These are phyloP conservation scores for Periconia sp. DNA, from an alignment of 2,329 filamentous ascomycete species.

Conservation along the genomic window DNA sequence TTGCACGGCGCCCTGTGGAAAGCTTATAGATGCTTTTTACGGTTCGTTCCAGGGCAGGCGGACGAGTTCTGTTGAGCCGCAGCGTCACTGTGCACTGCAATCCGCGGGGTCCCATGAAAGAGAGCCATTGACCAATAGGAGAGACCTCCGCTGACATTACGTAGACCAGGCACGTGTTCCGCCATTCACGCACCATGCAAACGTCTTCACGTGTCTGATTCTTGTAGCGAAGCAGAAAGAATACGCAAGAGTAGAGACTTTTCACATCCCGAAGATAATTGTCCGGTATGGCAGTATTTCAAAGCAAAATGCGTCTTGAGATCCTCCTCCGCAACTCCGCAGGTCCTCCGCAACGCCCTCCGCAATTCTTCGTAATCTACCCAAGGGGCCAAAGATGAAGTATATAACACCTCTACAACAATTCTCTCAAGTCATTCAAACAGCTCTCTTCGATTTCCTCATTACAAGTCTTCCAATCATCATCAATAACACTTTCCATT, in stretches of 20 bases:
- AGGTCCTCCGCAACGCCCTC: slow-evolving; percentile 18
- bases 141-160: too few relatives aligned
- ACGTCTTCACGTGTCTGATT: too few relatives aligned
- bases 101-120: too few relatives aligned
- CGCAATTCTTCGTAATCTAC: slow-evolving; percentile 12
- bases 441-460: background rate
- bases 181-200: too few relatives aligned
- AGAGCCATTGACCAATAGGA: slow-evolving; percentile 12
- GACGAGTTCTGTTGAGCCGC: too few relatives aligned
- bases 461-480: background rate
- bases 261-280: background rate
- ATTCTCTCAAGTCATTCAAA: background rate
- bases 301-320: slow-evolving; percentile 8
- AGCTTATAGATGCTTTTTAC: too few relatives aligned
- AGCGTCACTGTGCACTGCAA: too few relatives aligned
- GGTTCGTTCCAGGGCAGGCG: too few relatives aligned
- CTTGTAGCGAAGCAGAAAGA: too few relatives aligned
- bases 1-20: too few relatives aligned
- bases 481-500: background rate
- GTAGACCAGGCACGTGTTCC: too few relatives aligned
- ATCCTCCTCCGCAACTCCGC: slow-evolving; percentile 19
- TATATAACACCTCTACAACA: slow-evolving; percentile 3
- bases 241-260: too few relatives aligned
- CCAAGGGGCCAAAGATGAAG: background rate
- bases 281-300: slow-evolving; percentile 6